Percentiles rank a stretch among this genome's conserved stretches.
Conservation (phyloP, 2,329 filamentous ascomycete genomes). For the Xylaria sp. region DNA sequence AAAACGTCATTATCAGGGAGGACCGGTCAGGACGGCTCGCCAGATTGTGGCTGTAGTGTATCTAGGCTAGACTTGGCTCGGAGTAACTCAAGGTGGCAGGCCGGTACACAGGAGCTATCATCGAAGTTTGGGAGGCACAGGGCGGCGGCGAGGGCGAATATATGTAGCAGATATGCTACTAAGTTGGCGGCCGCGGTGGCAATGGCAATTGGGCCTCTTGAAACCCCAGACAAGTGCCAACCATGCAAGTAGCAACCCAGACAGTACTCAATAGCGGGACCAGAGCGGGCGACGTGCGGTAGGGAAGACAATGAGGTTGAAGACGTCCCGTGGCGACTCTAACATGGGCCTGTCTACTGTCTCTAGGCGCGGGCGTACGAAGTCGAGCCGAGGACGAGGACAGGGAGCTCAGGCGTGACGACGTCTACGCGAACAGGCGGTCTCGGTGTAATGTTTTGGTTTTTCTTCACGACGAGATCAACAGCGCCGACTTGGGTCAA, state of each 20-base stretch:
- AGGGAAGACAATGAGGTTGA: not conserved
- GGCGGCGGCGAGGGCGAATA: slow-evolving; percentile 16
- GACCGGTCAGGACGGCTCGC: slow-evolving; percentile 15
- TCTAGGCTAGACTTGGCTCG: slow-evolving; percentile 21
- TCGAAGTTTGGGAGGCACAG: slow-evolving; percentile 28
- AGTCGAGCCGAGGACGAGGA: slow-evolving; percentile 15
- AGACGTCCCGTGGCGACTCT: slow-evolving; percentile 4
- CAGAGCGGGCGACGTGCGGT: slow-evolving; percentile 14
- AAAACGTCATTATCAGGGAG: slow-evolving; percentile 32
- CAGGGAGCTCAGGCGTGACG: not conserved
- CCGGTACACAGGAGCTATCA: slow-evolving; percentile 28
- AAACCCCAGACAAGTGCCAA: slow-evolving; percentile 9
- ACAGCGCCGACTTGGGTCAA: slow-evolving; percentile 2
- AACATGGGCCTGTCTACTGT: slow-evolving; percentile 1
- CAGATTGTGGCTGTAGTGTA: slow-evolving; percentile 21
- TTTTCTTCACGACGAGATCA: slow-evolving; percentile 3
- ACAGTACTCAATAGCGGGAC: slow-evolving; percentile 18
- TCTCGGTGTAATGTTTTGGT: slow-evolving; percentile 13
- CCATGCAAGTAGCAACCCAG: slow-evolving; percentile 5
- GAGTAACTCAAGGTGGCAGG: slow-evolving; percentile 27
- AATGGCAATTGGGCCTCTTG: slow-evolving; percentile 14
- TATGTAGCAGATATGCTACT: not conserved
- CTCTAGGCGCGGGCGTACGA: not conserved
- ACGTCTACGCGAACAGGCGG: slow-evolving; percentile 16
- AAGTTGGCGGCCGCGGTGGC: slow-evolving; percentile 10